Percentiles rank a stretch among this genome's conserved stretches.
These are phyloP conservation scores for Stropharia rugosoannulata DNA, from an alignment of 768 basidiomycete genomes.

Conservation along the genomic window DNA sequence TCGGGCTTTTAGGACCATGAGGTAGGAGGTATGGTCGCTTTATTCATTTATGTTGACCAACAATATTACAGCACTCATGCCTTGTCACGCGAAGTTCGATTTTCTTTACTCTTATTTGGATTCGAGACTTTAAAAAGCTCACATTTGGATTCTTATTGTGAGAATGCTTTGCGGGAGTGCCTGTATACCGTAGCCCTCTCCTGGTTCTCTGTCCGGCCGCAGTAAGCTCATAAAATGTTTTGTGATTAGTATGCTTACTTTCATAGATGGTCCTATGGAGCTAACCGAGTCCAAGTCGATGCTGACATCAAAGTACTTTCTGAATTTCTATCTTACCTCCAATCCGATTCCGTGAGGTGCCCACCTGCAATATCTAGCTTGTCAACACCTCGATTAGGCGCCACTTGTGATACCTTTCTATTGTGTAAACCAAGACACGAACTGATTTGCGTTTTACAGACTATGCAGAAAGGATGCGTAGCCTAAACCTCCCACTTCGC, in stretches of 20 bases:
- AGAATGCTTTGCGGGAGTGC: conserved; percentile 69
- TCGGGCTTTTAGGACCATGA: conserved; percentile 65
- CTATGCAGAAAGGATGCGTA: conserved; percentile 60
- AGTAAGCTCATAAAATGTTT: conserved; percentile 51
- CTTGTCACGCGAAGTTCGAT: conserved; percentile 85
- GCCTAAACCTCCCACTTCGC: conserved; percentile 71
- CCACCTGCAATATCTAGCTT: conserved; percentile 60
- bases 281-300: conserved; percentile 86
- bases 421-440: neutral
- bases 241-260: conserved; percentile 1
- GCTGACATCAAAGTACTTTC: conserved; percentile 85
- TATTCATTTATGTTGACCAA: neutral
- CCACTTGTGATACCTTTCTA: conserved; percentile 35
- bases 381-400: conserved; percentile 45
- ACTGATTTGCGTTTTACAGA: conserved; percentile 34
- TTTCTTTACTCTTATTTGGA: conserved; percentile 89
- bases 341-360: conserved; percentile 69
- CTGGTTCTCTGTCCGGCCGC: conserved; percentile 94
- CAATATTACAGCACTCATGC: conserved; percentile 73
- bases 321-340: conserved; percentile 79
- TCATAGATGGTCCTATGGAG: conserved; percentile 92
- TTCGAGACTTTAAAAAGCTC: conserved; percentile 92
- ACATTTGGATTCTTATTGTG: conserved; percentile 78
- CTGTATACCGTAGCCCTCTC: conserved; percentile 81
- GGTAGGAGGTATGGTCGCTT: conserved; percentile 44